Conservation (phyloP, 2,329 filamentous ascomycete genomes). For the Ceratocystis colombiana region DNA sequence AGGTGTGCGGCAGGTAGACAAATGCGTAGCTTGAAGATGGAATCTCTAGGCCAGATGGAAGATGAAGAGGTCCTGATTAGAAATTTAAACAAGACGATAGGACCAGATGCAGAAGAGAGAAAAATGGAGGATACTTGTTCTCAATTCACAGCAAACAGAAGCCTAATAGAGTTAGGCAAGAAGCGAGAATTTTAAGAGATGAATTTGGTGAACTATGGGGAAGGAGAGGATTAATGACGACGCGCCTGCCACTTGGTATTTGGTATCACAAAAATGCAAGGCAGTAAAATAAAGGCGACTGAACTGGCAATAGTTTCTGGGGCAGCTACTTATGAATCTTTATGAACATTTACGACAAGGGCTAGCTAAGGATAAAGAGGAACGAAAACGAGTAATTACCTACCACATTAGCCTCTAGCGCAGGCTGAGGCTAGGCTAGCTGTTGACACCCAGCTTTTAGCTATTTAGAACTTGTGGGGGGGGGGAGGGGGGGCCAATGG, state of each 20-base stretch:
- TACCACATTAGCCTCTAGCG: not conserved
- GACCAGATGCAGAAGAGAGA: not conserved
- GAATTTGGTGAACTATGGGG: not conserved
- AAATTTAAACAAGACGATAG: not conserved
- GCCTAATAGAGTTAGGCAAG: not conserved
- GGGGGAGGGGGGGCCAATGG: not conserved
- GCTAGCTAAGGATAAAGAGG: not conserved
- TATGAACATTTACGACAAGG: not conserved
- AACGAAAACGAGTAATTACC: not conserved
- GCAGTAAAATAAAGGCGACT: not conserved
- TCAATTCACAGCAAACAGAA: not conserved
- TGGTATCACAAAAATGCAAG: constrained; percentile 20
- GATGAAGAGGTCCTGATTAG: not conserved
- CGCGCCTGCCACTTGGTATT: not conserved
- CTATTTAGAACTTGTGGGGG: not conserved
- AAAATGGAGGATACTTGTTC: not conserved
- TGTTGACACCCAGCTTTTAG: not conserved
- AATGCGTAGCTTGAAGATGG: not conserved
- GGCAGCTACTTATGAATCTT: not conserved
- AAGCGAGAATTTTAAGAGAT: not conserved
- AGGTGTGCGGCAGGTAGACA: not conserved
- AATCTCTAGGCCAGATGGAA: not conserved
- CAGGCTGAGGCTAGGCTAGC: not conserved
- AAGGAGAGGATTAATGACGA: constrained; percentile 15
- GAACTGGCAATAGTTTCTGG: not conserved